Evolutionary conservation across 202 grass and related monocot species (phyloP).

Genomic region (Panicum hallii): DNA sequence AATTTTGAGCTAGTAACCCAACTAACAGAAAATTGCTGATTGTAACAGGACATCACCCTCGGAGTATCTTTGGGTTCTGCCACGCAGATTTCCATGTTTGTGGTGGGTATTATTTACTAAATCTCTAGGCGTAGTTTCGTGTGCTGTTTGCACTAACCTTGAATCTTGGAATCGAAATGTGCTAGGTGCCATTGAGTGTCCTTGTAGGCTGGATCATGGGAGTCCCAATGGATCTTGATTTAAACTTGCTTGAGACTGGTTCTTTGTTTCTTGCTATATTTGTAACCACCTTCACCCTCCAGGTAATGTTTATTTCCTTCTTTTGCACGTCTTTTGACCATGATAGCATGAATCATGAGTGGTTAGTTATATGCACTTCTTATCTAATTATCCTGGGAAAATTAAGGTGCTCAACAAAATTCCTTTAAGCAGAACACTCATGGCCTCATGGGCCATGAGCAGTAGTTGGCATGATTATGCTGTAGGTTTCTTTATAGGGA

Average conservation of each 20-base stretch:
- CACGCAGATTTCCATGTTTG: constrained; percentile 96
- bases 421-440: not conserved
- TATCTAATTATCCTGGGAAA: not conserved
- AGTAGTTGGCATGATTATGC: not conserved
- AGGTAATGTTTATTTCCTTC: constrained; percentile 45
- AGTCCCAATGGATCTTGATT: constrained; percentile 89
- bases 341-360: not conserved
- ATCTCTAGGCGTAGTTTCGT: constrained; percentile 11
- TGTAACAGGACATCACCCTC: constrained; percentile 83
- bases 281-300: constrained; percentile 66
- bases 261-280: constrained; percentile 78
- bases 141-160: not conserved
- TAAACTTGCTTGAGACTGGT: constrained; percentile 81
- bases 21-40: constrained; percentile 36
- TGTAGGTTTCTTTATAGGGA: not conserved
- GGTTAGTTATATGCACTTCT: constrained; percentile 15
- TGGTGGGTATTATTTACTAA: constrained; percentile 62
- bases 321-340: not conserved
- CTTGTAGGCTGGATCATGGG: constrained; percentile 89
- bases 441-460: not conserved
- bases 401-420: not conserved
- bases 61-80: constrained; percentile 88
- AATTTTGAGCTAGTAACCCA: not conserved
- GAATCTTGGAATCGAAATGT: constrained; percentile 43
- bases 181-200: constrained; percentile 72